Percentiles rank a stretch among this genome's conserved stretches.
Evolutionary conservation across 192 early-diverging fungal genomes (phyloP).

Genomic region (Dimargaris verticillata): DNA sequence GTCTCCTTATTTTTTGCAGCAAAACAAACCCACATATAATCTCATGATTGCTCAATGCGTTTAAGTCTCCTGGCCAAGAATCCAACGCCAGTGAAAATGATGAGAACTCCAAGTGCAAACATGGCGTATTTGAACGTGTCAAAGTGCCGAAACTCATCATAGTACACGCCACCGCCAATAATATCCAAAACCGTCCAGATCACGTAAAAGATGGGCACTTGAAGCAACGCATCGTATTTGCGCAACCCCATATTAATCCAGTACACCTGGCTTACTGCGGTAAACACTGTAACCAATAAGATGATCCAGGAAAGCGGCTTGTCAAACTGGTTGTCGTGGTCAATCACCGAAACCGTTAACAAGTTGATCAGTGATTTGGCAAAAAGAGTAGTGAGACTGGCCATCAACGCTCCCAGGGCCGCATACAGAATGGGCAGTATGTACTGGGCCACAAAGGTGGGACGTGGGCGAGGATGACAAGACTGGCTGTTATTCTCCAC

Average conservation of each 20-base stretch:
- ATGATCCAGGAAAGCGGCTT: slow-evolving; percentile 47
- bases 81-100: slow-evolving; percentile 59
- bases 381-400: slow-evolving; percentile 56
- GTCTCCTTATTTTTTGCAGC: too few species aligned
- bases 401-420: slow-evolving; percentile 59
- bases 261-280: slow-evolving; percentile 61
- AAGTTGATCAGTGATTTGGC: slow-evolving; percentile 68
- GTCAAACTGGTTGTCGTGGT: slow-evolving; percentile 59
- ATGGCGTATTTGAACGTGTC: slow-evolving; percentile 41
- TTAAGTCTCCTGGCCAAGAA: slow-evolving; percentile 44
- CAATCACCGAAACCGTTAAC: slow-evolving; percentile 40
- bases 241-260: slow-evolving; percentile 72
- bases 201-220: slow-evolving; percentile 66
- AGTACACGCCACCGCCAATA: slow-evolving; percentile 66
- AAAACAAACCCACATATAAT: neutral
- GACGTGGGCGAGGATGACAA: too few species aligned
- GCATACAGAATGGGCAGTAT: slow-evolving; percentile 57
- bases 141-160: slow-evolving; percentile 53
- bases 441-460: slow-evolving; percentile 12
- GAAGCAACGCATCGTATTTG: slow-evolving; percentile 64
- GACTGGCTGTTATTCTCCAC: too few species aligned
- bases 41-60: neutral
- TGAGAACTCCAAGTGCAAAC: slow-evolving; percentile 45
- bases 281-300: slow-evolving; percentile 49
- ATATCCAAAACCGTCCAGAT: slow-evolving; percentile 74